These are phyloP conservation scores for Sporothrix sp. DNA, from an alignment of 2,329 filamentous ascomycete genomes.

Conservation along the genomic window DNA sequence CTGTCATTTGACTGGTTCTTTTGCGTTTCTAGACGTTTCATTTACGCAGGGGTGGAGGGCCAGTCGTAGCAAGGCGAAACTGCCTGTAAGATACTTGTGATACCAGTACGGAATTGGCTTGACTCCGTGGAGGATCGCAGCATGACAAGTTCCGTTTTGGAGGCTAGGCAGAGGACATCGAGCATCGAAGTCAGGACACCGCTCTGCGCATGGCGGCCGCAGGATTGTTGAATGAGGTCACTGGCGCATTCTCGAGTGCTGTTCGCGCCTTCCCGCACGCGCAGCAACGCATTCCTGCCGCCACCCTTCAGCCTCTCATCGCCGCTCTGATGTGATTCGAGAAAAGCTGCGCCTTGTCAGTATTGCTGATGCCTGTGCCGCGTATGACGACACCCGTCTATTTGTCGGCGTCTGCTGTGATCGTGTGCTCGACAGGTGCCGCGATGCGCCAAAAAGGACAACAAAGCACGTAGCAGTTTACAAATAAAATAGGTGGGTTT, in stretches of 20 bases:
- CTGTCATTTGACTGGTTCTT: slow-evolving; percentile 1
- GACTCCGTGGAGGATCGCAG: no score
- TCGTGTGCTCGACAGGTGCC: background rate
- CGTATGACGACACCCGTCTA: no score
- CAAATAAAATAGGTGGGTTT: background rate
- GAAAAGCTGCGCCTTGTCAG: no score
- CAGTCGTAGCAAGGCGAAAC: no score
- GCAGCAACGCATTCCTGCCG: slow-evolving; percentile 3
- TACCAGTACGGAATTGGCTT: no score
- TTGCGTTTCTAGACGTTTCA: slow-evolving; percentile 11
- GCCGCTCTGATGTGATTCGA: no score
- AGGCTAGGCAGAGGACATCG: no score
- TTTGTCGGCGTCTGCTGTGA: background rate
- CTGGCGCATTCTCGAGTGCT: background rate
- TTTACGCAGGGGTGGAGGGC: slow-evolving; percentile 6
- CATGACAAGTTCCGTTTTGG: no score
- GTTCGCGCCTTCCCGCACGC: background rate
- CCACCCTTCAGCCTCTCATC: no score
- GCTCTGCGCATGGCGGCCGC: slow-evolving; percentile 1
- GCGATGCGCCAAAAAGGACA: background rate
- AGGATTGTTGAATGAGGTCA: background rate
- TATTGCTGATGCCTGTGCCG: no score
- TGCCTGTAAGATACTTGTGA: background rate
- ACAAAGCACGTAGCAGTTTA: background rate
- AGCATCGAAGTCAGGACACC: no score